These are phyloP conservation scores for Teunomyces cretensis DNA, from an alignment of 805 yeast genomes.

Conservation along the genomic window DNA sequence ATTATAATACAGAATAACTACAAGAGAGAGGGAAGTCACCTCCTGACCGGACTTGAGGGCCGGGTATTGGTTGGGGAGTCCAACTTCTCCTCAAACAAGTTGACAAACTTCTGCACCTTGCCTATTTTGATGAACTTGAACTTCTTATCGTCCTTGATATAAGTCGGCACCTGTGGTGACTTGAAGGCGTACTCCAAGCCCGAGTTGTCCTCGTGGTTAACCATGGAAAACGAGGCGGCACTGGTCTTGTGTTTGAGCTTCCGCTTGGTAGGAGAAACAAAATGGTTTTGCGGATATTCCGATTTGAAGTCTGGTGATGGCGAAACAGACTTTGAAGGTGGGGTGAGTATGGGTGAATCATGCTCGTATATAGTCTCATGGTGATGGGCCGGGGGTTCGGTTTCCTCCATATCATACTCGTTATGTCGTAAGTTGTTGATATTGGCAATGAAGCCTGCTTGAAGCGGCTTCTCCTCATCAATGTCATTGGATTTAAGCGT, in stretches of 20 bases:
- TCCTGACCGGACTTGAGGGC: constrained; percentile 5
- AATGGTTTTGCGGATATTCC: background rate
- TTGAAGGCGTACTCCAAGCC: constrained; percentile 34
- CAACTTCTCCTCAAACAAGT: constrained; percentile 39
- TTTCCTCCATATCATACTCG: constrained; percentile 11
- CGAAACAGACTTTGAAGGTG: background rate
- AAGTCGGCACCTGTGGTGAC: constrained; percentile 31
- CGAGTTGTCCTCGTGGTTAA: constrained; percentile 25
- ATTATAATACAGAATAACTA: constrained; percentile 1
- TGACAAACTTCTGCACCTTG: constrained; percentile 45
- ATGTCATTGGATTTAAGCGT: background rate
- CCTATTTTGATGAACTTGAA: constrained; percentile 46
- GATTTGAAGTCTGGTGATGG: background rate
- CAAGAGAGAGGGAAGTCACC: background rate
- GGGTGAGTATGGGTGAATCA: background rate
- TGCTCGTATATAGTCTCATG: background rate
- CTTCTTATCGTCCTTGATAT: constrained; percentile 41
- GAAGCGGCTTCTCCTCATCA: constrained; percentile 3
- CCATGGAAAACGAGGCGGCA: constrained; percentile 21
- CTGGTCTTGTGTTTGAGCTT: constrained; percentile 16
- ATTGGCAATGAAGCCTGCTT: constrained; percentile 21
- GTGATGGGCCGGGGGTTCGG: background rate
- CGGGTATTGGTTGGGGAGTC: constrained; percentile 3
- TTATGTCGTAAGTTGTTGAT: constrained; percentile 31
- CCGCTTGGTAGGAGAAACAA: constrained; percentile 15